Base-by-base conservation (phyloP, 352 stramenopile species). In the Globisporangium iwayamae region DNA sequence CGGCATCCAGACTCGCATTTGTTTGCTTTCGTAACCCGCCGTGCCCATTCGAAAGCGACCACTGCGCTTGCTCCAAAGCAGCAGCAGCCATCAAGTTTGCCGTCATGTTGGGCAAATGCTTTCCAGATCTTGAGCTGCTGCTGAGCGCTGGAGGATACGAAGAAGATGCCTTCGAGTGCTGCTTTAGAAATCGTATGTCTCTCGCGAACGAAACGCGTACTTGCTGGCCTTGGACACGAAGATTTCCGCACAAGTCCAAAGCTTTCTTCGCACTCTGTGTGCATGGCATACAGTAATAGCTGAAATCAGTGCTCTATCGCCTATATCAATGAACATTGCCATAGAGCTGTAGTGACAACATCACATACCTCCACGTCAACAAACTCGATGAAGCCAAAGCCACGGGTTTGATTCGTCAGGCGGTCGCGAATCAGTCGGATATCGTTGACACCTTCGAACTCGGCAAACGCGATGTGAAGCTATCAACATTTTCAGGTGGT, bases 351-450 rank as follows among this genome's bases (percentile, higher is more conserved):
- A 28, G 25, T 28, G 1, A 28, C 25, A 28, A 28, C 25, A 28
- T 28, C 25, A 28, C 25, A 28, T 76, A 93, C 87, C 71, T 91
- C 75, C 0, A 83, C 55, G 60, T 89, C 72, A 13, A 66, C 68
- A 61, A 94, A 94, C 62, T 95, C 87, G 22, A 94, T 68, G 45
- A 95, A 95, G 0, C 73, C 85, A 63, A 95, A 94, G 14, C 87
- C 83, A 39, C 85, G 76, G 16, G 85, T 90, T 22, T 73, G 46
- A 45, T 83, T 85, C 14, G 85, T 91, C 14, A 48, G 62, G 6
- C 87, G 85, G 46, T 95, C 85, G 63, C 85, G 81, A 50, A 94
- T 81, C 22, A 95, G 51, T 3, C 87, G 76, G 45, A 95, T 89
- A 22, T 90, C 81, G 11, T 78, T 74, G 6, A 94, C 69, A 10